Evolutionary conservation across 2,329 filamentous ascomycete genomes (phyloP).

Genomic region (Pseudocercospora fijiensis): DNA sequence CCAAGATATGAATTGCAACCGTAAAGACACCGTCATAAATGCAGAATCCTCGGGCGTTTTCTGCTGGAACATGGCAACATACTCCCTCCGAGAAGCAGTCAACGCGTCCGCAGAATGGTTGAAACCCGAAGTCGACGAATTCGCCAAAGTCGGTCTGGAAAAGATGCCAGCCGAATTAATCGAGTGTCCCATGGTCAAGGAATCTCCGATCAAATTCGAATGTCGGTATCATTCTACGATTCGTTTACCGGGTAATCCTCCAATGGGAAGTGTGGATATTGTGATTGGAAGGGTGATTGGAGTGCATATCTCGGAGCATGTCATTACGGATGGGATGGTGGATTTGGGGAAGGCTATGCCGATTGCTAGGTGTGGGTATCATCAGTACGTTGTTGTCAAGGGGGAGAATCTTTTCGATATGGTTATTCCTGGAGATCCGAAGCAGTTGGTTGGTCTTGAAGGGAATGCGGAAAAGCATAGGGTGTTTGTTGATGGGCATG

Average conservation of each 20-base stretch:
- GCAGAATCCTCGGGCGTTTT: conserved; percentile 53
- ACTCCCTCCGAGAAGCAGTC: conserved; percentile 55
- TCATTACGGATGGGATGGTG: conserved; percentile 55
- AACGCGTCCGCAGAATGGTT: conserved; percentile 57
- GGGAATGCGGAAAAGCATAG: conserved; percentile 38
- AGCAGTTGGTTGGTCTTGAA: conserved; percentile 37
- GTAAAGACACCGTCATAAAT: conserved; percentile 9
- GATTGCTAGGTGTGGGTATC: conserved; percentile 62
- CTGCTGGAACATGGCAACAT: conserved; percentile 48
- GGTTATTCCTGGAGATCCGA: conserved; percentile 43
- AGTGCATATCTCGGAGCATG: conserved; percentile 57
- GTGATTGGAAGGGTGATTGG: conserved; percentile 59
- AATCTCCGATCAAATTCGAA: conserved; percentile 59
- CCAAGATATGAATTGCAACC: not conserved
- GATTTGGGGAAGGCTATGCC: conserved; percentile 59
- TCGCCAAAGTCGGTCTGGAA: conserved; percentile 50
- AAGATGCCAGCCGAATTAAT: conserved; percentile 48
- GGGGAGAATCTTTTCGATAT: conserved; percentile 58
- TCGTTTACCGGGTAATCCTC: conserved; percentile 56
- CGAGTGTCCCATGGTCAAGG: conserved; percentile 54
- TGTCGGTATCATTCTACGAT: conserved; percentile 58
- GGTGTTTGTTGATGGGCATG: conserved; percentile 34
- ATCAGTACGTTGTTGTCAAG: conserved; percentile 57
- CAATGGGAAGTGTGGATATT: conserved; percentile 58
- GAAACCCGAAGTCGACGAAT: conserved; percentile 55